These are phyloP conservation scores for Epichloe amarillans DNA, from an alignment of 2,329 filamentous ascomycete genomes.

Conservation along the genomic window DNA sequence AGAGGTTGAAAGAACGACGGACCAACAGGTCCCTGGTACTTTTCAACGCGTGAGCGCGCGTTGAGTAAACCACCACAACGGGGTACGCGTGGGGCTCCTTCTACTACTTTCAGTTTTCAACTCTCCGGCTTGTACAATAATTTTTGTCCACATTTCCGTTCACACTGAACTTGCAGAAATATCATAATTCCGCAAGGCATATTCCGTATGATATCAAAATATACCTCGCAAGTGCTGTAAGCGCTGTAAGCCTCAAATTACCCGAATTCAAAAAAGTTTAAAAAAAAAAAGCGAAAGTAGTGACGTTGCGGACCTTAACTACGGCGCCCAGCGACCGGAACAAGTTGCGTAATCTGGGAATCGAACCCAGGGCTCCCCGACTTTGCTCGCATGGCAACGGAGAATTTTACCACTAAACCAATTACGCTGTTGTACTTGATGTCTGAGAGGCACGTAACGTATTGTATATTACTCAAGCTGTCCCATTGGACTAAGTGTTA, in stretches of 20 bases:
- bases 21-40: background rate
- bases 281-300: too few species aligned
- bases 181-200: too few species aligned
- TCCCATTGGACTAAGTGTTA: too few species aligned
- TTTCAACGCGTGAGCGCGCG: background rate
- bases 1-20: background rate
- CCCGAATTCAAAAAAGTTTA: accelerated
- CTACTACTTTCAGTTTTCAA: background rate
- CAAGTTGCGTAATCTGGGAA: slow-evolving; percentile 19
- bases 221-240: too few species aligned
- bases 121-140: background rate
- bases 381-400: slow-evolving; percentile 19
- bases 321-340: too few species aligned
- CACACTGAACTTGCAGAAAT: too few species aligned
- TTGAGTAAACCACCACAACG: background rate
- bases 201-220: too few species aligned
- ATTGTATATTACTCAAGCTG: accelerated
- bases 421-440: slow-evolving; percentile 10
- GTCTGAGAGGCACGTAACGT: accelerated
- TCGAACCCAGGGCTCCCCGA: slow-evolving; percentile 23
- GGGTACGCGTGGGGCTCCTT: background rate
- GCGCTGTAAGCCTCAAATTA: too few species aligned
- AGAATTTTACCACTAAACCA: slow-evolving; percentile 25
- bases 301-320: too few species aligned
- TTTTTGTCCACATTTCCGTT: background rate